Conservation (phyloP, 2,329 filamentous ascomycete genomes). For the Colletotrichum sp. region DNA sequence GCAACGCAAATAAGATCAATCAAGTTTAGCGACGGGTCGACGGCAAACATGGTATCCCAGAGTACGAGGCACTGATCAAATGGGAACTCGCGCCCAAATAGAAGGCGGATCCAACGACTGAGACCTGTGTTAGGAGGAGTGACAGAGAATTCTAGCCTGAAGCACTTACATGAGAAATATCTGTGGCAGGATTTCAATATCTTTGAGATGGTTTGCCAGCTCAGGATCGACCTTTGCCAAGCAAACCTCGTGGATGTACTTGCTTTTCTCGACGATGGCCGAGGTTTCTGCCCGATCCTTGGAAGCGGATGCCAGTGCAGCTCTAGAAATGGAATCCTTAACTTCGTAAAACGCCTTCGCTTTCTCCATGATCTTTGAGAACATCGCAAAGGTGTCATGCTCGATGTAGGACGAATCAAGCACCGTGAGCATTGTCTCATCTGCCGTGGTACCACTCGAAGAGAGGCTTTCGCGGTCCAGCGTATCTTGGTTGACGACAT, state of each 20-base stretch:
- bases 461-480: conserved; percentile 55
- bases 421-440: conserved; percentile 65
- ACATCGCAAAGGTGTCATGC: conserved; percentile 88
- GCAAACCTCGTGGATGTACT: conserved; percentile 83
- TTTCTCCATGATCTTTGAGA: conserved; percentile 85
- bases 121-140: neutral
- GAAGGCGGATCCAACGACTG: conserved; percentile 89
- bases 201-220: conserved; percentile 78
- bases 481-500: conserved; percentile 83
- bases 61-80: conserved; percentile 83
- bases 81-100: conserved; percentile 93
- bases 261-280: conserved; percentile 84
- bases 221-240: conserved; percentile 83
- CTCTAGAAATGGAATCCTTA: conserved; percentile 41
- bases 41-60: conserved; percentile 91
- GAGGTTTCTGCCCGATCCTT: conserved; percentile 45
- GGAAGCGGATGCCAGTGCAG: conserved; percentile 22
- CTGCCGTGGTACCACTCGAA: conserved; percentile 37
- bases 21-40: conserved; percentile 79
- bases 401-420: conserved; percentile 80
- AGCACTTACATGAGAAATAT: conserved; percentile 85
- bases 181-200: conserved; percentile 90
- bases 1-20: conserved; percentile 92
- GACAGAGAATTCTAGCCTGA: neutral
- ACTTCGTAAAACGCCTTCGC: conserved; percentile 89